These are phyloP conservation scores for Phytophthora kernoviae DNA, from an alignment of 352 stramenopile species.

Conservation along the genomic window DNA sequence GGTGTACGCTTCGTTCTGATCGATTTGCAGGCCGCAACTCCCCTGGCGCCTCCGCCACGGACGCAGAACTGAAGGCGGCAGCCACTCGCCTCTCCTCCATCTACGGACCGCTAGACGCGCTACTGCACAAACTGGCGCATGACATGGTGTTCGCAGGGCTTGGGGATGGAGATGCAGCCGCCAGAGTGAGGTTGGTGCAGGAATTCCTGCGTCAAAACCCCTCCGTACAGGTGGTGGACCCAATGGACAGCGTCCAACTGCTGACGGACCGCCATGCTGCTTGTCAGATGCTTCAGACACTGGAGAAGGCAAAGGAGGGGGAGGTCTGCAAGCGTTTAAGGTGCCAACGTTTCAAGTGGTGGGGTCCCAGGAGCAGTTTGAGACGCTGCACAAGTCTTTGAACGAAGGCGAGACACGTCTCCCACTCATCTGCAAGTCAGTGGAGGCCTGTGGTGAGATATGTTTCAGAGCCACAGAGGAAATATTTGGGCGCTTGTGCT, in stretches of 20 bases:
- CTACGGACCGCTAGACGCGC: constrained; percentile 58
- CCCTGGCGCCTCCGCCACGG: constrained; percentile 17
- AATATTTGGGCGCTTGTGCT: neutral
- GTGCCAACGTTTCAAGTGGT: constrained; percentile 63
- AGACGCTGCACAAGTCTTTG: constrained; percentile 41
- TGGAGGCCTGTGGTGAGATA: constrained; percentile 77
- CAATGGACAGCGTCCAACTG: constrained; percentile 65
- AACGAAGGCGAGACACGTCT: constrained; percentile 46
- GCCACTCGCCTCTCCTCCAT: constrained; percentile 28
- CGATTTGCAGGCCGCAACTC: constrained; percentile 57
- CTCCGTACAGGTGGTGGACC: constrained; percentile 64
- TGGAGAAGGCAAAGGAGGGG: constrained; percentile 18
- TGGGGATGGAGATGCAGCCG: constrained; percentile 46
- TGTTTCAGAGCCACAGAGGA: neutral
- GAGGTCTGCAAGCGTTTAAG: constrained; percentile 34
- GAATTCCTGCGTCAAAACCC: constrained; percentile 49
- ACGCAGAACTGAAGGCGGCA: constrained; percentile 32
- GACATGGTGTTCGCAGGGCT: constrained; percentile 80
- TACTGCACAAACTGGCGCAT: constrained; percentile 85
- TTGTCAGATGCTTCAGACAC: constrained; percentile 51
- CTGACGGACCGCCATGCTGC: constrained; percentile 72
- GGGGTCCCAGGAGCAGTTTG: constrained; percentile 41
- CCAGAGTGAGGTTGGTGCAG: constrained; percentile 60
- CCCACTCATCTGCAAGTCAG: constrained; percentile 84
- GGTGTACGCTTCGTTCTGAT: constrained; percentile 78